phyloP scores from a whole-genome alignment of 192 early-diverging fungal species.

The Mortierella alpina region DNA sequence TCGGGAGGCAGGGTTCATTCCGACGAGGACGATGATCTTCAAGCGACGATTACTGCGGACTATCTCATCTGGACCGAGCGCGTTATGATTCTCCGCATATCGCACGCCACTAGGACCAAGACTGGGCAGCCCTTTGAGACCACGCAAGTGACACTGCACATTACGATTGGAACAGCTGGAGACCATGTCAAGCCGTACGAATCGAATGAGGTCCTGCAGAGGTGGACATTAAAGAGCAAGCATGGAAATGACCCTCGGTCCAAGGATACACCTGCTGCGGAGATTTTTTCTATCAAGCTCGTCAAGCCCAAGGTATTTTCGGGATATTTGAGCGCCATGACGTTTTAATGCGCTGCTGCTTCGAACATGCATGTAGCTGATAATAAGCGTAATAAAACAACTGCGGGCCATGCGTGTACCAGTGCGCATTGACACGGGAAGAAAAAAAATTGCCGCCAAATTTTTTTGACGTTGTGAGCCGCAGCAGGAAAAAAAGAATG shows the following conservation, averaged over 20 bases:
- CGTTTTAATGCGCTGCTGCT: conserved; percentile 16
- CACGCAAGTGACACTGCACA: conserved; percentile 33
- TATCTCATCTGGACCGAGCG: conserved; percentile 63
- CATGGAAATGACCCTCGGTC: not conserved
- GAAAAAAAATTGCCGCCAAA: too few species aligned
- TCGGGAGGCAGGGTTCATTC: not conserved
- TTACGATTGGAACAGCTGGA: conserved; percentile 56
- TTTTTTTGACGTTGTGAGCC: too few species aligned
- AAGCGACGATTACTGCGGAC: conserved; percentile 51
- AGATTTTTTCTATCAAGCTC: conserved; percentile 35
- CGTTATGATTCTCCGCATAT: conserved; percentile 47
- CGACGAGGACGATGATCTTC: conserved; percentile 15
- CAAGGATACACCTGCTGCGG: not conserved
- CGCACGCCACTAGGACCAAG: conserved; percentile 12
- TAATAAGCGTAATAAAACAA: not conserved
- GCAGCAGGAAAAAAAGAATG: too few species aligned
- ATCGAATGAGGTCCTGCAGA: conserved; percentile 50
- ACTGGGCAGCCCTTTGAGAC: conserved; percentile 18
- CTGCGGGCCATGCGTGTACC: too few species aligned
- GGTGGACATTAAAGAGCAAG: conserved; percentile 1
- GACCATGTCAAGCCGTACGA: conserved; percentile 53
- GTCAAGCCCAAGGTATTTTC: conserved; percentile 11
- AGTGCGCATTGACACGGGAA: too few species aligned
- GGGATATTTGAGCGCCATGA: conserved; percentile 23
- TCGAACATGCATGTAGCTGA: not conserved